Conservation (phyloP, 2,329 filamentous ascomycete species). For the Apiospora pterosperma region DNA sequence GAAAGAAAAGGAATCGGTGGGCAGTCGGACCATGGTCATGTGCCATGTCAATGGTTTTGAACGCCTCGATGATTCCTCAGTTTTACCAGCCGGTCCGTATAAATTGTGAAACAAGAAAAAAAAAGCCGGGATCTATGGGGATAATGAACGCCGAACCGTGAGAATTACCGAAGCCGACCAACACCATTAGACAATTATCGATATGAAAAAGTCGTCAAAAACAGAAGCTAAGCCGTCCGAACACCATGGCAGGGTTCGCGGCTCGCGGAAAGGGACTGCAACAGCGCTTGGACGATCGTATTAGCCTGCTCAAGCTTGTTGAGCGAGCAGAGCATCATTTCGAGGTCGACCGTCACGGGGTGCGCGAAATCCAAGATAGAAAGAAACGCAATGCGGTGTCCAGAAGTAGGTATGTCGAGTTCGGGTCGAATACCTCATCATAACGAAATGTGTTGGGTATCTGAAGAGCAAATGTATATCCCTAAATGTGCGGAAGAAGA, state of each 20-base stretch:
- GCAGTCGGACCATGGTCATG: slow-evolving; percentile 13
- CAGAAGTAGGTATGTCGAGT: neutral
- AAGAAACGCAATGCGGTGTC: neutral
- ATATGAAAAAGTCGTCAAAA: slow-evolving; percentile 20
- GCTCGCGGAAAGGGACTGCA: neutral
- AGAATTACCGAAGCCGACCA: slow-evolving; percentile 20
- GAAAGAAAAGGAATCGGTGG: slow-evolving; percentile 11
- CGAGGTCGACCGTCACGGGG: neutral
- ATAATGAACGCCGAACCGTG: slow-evolving; percentile 16
- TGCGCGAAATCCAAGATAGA: neutral
- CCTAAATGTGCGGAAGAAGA: slow-evolving; percentile 23
- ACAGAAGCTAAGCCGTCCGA: slow-evolving; percentile 7
- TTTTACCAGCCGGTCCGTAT: slow-evolving; percentile 27
- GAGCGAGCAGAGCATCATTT: neutral
- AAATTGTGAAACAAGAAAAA: slow-evolving; percentile 25
- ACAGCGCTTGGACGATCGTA: neutral
- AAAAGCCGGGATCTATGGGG: slow-evolving; percentile 26
- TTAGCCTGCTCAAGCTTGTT: neutral
- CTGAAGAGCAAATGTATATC: slow-evolving; percentile 27
- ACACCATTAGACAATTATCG: slow-evolving; percentile 26
- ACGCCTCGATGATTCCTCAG: slow-evolving; percentile 25
- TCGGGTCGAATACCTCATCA: slow-evolving; percentile 11
- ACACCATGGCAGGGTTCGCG: slow-evolving; percentile 8
- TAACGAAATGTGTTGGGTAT: slow-evolving; percentile 25
- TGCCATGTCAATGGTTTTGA: slow-evolving; percentile 22